These are phyloP conservation scores for Meyerozyma elateridarum DNA, from an alignment of 1,139 yeast genomes.

Conservation along the genomic window DNA sequence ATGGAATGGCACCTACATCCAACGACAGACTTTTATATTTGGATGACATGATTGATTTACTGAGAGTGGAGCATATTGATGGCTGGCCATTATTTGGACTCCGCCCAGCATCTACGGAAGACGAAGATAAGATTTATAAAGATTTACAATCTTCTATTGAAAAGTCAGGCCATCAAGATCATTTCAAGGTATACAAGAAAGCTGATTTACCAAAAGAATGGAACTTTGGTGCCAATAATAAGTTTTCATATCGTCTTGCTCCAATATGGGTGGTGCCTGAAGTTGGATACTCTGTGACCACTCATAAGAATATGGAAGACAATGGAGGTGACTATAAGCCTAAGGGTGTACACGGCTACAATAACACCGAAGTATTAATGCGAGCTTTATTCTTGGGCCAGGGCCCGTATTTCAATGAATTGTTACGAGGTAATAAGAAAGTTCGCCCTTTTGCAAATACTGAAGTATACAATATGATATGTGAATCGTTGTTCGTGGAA, in stretches of 20 bases:
- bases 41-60: conserved; percentile 61
- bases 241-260: conserved; percentile 61
- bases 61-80: conserved; percentile 56
- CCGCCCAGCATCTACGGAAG: conserved; percentile 44
- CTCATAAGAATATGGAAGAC: conserved; percentile 51
- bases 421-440: conserved; percentile 22
- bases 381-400: conserved; percentile 72
- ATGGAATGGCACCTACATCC: conserved; percentile 90
- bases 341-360: conserved; percentile 81
- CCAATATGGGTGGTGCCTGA: conserved; percentile 83
- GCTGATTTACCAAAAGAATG: conserved; percentile 63
- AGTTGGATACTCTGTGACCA: conserved; percentile 75
- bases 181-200: conserved; percentile 46
- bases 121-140: conserved; percentile 33
- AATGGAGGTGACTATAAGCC: conserved; percentile 49
- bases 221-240: conserved; percentile 59
- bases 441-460: conserved; percentile 66
- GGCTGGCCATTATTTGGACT: conserved; percentile 92
- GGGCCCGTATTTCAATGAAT: conserved; percentile 67
- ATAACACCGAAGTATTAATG: conserved; percentile 73
- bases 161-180: conserved; percentile 22
- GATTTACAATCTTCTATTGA: conserved; percentile 25
- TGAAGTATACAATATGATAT: conserved; percentile 69
- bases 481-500: conserved; percentile 56
- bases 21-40: conserved; percentile 58